Evolutionary conservation across 768 basidiomycete species (phyloP), one percentile per base, ranked within the genome.

Genomic region (Rhizopogon roseolus): DNA sequence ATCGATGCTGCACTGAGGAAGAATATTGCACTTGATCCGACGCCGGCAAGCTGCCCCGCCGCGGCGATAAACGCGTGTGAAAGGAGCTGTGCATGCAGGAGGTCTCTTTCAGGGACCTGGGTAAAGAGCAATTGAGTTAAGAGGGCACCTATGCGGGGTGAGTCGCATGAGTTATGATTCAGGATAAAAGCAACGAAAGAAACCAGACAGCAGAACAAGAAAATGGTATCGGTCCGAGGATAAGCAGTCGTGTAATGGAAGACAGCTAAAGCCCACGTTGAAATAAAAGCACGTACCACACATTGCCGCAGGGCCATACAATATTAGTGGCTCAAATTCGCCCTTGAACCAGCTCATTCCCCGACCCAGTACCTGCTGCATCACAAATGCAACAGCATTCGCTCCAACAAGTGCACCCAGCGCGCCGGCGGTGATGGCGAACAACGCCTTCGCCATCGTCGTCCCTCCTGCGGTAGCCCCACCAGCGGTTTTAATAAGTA

Each of bases 321-420:
- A 68, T 19, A 77, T 63, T 8, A 95, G 57, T 1, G 80, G 77
- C 9, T 78, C 76, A 59, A 84, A 78, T 56, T 90, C 90, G 40
- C 76, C 79, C 14, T 80, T 75, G 68, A 91, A 97, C 94, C 94
- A 98, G 61, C 88, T 89, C 81, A 96, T 81, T 0, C 81, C 77
- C 67, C 81, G 86, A 7, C 80, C 76, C 19, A 93, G 65, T 0
- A 82, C 78, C 5, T 66, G 64, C 27, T 70, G 66, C 84, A 96
- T 87, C 11, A 90, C 54, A 2, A 82, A 63, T 0, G 95, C 96
- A 0, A 90, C 77, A 1, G 78, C 54, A 58, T 96, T 94, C 0
- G 90, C 84, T 1, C 76, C 72, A 1, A 87, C 49, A 3, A 91
- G 32, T 0, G 85, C 80, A 0, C 85, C 85, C 2, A 82, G 49